A percentile compares a stretch with the other conserved stretches of the same genome.
phyloP scores from a whole-genome alignment of 2,329 filamentous ascomycete genomes.

The Aspergillus sp. region DNA sequence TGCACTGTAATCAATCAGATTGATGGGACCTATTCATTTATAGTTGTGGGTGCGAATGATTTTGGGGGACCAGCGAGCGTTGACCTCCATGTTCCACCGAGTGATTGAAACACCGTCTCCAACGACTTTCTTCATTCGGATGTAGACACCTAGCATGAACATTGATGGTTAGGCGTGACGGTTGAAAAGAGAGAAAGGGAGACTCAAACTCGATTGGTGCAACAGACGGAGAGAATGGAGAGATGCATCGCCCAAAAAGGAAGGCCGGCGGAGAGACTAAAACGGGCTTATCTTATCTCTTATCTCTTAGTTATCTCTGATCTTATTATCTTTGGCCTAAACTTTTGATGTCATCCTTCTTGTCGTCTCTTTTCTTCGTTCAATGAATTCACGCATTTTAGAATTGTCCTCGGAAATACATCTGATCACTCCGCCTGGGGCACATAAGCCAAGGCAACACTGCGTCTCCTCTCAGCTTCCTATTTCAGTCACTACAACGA shows the following conservation, averaged over 20 bases:
- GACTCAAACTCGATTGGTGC: neutral
- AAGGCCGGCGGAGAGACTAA: constrained; percentile 19
- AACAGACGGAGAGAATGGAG: neutral
- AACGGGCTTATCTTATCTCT: neutral
- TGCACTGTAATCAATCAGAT: neutral
- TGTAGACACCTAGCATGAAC: neutral
- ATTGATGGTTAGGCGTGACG: neutral
- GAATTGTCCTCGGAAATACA: neutral
- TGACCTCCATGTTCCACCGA: neutral
- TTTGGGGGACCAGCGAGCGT: neutral
- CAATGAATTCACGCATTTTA: neutral
- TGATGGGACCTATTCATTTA: neutral
- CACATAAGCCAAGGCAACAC: neutral
- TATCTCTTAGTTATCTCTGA: neutral
- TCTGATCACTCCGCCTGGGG: neutral
- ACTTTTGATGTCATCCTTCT: neutral
- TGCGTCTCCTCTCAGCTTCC: constrained; percentile 19
- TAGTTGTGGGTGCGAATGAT: neutral
- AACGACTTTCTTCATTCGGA: neutral
- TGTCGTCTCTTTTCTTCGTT: neutral
- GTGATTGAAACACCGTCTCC: neutral
- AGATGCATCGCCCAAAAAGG: constrained; percentile 14
- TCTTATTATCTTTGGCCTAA: neutral
- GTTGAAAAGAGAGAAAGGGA: too few relatives aligned
- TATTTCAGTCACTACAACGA: constrained; percentile 44